A percentile compares a stretch with the other conserved stretches of the same genome.
Evolutionary conservation across 352 stramenopile genomes (phyloP).

Genomic region (Globisporangium polare): DNA sequence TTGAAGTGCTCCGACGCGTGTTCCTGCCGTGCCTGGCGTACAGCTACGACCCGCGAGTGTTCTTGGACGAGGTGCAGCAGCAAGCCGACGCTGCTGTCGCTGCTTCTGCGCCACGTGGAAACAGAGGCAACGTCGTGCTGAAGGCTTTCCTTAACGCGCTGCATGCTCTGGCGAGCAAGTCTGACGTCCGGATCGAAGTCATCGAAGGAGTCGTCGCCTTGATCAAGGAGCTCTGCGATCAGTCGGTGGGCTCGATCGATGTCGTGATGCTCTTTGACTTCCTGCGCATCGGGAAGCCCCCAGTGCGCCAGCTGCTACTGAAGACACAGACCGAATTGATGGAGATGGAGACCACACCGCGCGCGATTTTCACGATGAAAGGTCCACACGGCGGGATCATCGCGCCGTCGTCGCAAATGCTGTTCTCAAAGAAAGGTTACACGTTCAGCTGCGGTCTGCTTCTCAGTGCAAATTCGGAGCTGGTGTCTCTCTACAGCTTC

Average conservation of each 20-base stretch:
- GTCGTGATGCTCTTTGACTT: slow-evolving; percentile 74
- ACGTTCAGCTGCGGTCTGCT: slow-evolving; percentile 61
- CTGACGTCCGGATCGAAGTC: slow-evolving; percentile 23
- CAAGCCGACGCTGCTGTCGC: not conserved
- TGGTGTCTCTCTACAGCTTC: slow-evolving; percentile 70
- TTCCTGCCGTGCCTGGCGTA: slow-evolving; percentile 33
- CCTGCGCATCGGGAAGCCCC: slow-evolving; percentile 42
- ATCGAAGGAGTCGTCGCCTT: slow-evolving; percentile 42
- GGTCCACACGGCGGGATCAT: slow-evolving; percentile 61
- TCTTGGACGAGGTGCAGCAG: slow-evolving; percentile 20
- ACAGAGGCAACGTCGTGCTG: slow-evolving; percentile 39
- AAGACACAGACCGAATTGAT: slow-evolving; percentile 57
- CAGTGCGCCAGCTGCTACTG: slow-evolving; percentile 43
- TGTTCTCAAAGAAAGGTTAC: slow-evolving; percentile 78
- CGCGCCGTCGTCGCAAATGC: slow-evolving; percentile 44
- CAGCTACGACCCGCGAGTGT: slow-evolving; percentile 36
- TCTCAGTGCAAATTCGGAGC: slow-evolving; percentile 26
- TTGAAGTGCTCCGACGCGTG: slow-evolving; percentile 36
- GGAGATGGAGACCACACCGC: slow-evolving; percentile 45
- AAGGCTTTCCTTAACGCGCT: slow-evolving; percentile 47
- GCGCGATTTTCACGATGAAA: slow-evolving; percentile 70
- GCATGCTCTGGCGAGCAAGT: slow-evolving; percentile 28
- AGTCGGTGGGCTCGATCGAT: slow-evolving; percentile 56
- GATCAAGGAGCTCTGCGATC: slow-evolving; percentile 37
- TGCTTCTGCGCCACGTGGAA: slow-evolving; percentile 4